Evolutionary conservation across 208 protist species (phyloP).

Genomic region (Leishmania gerbilli): DNA sequence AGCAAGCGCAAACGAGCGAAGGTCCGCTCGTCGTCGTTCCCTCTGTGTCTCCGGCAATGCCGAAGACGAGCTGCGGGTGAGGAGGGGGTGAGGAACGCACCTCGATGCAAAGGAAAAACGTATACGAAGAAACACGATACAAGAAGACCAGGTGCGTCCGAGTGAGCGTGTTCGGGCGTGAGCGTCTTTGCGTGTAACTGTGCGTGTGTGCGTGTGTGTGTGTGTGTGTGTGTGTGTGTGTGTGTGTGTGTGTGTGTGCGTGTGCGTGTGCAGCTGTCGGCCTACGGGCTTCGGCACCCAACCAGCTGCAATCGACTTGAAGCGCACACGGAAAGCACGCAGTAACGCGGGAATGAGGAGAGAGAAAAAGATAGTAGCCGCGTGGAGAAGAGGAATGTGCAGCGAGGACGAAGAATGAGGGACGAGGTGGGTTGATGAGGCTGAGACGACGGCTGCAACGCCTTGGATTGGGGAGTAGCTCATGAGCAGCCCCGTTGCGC

Average conservation of each 20-base stretch:
- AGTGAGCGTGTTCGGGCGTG: background rate
- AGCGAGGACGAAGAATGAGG: background rate
- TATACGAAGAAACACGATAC: too few relatives aligned
- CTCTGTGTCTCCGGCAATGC: background rate
- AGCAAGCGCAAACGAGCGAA: background rate
- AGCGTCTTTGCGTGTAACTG: background rate
- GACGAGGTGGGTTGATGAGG: background rate
- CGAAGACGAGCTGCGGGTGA: too few relatives aligned
- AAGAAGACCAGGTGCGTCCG: background rate
- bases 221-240: background rate
- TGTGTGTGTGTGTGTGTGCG: background rate
- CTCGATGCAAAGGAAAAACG: too few relatives aligned
- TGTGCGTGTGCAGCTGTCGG: background rate
- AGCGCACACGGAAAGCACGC: background rate
- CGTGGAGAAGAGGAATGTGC: background rate
- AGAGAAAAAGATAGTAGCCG: background rate
- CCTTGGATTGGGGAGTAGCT: background rate
- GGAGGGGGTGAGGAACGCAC: too few relatives aligned
- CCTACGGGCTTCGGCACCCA: background rate
- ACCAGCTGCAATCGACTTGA: background rate
- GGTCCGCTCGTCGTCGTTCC: background rate
- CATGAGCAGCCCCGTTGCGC: background rate
- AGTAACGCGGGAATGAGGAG: background rate
- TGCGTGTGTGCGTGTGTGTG: background rate
- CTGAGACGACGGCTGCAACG: background rate